phyloP scores from a whole-genome alignment of 177 flowering plant species.

The Tripterygium wilfordii region DNA sequence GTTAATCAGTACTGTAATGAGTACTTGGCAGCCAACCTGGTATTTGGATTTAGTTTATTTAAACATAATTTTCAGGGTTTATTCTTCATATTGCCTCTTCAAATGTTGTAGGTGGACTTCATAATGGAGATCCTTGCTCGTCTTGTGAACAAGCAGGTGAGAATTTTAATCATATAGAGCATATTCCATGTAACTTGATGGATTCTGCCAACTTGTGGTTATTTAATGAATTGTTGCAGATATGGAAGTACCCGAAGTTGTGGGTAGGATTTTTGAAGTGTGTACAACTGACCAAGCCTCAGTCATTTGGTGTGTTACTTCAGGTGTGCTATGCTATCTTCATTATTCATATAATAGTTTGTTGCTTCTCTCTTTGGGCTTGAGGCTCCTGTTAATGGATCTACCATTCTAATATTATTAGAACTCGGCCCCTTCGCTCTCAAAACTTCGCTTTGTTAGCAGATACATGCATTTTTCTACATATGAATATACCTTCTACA shows the following conservation, averaged over 20 bases:
- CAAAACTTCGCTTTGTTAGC: too few relatives aligned
- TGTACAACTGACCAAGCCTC: conserved; percentile 75
- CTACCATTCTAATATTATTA: too few relatives aligned
- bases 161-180: too few relatives aligned
- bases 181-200: conserved; percentile 3
- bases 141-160: conserved; percentile 92
- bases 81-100: background rate
- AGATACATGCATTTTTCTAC: too few relatives aligned
- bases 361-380: too few relatives aligned
- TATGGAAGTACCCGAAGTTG: conserved; percentile 94
- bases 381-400: too few relatives aligned
- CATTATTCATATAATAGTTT: too few relatives aligned
- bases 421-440: too few relatives aligned
- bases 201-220: conserved; percentile 2
- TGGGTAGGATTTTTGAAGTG: conserved; percentile 99
- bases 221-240: conserved; percentile 40
- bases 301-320: conserved; percentile 81
- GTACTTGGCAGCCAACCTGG: too few relatives aligned
- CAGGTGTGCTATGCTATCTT: conserved; percentile 48
- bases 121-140: conserved; percentile 93
- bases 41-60: background rate
- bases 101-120: conserved; percentile 65
- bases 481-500: too few relatives aligned
- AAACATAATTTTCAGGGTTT: background rate
- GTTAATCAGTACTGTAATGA: too few relatives aligned